These are phyloP conservation scores for Bromus sterilis DNA, from an alignment of 176 grass and related monocot genomes.

Conservation along the genomic window DNA sequence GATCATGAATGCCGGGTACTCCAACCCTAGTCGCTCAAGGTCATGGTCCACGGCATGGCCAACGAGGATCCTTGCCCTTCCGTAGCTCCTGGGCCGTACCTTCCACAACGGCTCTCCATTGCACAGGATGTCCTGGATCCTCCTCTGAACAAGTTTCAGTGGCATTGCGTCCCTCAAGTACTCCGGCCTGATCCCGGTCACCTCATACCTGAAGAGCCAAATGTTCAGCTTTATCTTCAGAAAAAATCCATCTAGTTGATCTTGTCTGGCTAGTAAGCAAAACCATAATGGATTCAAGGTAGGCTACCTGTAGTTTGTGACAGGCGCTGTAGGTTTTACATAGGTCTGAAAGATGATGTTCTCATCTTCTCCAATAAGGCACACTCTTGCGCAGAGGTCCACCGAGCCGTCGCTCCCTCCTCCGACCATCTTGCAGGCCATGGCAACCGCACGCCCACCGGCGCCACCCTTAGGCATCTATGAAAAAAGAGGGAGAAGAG, in stretches of 20 bases:
- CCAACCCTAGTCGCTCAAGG: conserved; percentile 66
- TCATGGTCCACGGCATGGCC: conserved; percentile 71
- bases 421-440: conserved; percentile 74
- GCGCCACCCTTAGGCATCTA: conserved; percentile 50
- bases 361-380: conserved; percentile 71
- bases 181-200: conserved; percentile 73
- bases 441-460: conserved; percentile 43
- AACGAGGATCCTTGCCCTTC: conserved; percentile 62
- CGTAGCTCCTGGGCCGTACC: conserved; percentile 45
- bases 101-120: conserved; percentile 85
- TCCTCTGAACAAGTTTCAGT: conserved; percentile 61
- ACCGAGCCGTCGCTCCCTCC: conserved; percentile 67
- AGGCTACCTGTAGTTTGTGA: conserved; percentile 75
- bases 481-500: neutral
- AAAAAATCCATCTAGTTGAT: neutral
- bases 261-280: neutral
- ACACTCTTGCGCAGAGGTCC: conserved; percentile 66
- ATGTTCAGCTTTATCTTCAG: neutral
- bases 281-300: neutral
- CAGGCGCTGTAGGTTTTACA: conserved; percentile 46
- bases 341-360: conserved; percentile 72
- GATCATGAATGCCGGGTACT: conserved; percentile 67
- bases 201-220: conserved; percentile 48
- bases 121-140: conserved; percentile 71
- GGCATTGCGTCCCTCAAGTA: conserved; percentile 74